Evolutionary conservation across 495 filamentous ascomycete species (phyloP), one percentile per base, ranked within the genome.

Genomic region (Penicillium silybi): DNA sequence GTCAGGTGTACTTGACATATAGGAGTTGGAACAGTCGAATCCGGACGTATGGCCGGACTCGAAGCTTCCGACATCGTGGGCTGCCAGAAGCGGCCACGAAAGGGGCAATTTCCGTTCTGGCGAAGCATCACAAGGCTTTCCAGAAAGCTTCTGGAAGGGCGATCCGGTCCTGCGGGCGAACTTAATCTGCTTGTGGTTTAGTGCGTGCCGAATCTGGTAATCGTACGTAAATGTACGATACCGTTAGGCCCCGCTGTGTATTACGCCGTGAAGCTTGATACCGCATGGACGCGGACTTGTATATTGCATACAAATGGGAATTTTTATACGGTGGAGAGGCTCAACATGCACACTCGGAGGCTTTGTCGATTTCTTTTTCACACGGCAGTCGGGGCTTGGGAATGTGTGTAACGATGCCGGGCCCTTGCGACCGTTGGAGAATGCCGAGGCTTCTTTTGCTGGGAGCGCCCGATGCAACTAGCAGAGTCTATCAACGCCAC

Each of bases 401-500:
- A 32, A 32, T 13, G 29, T 32, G 10, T 32, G 9, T 32, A 13
- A 32, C 29, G 29, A 13, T 10, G 11, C 22, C 22, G 22, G 6
- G 22, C 2, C 22, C 22, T 32, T 32, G 29, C 29, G 29, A 32
- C 29, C 29, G 29, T 32, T 13, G 22, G 29, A 32, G 29, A 32
- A 51, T 51, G 44, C 15, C 15, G 29, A 34, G 45, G 29, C 27
- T 34, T 41, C 25, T 27, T 48, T 52, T 46, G 42, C 23, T 40
- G 35, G 44, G 38, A 57, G 47, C 53, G 38, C 43, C 51, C 27
- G 35, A 34, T 48, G 40, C 52, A 42, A 38, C 48, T 63, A 61
- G 57, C 34, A 48, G 47, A 53, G 50, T 46, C 46, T 58, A 58
- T 53, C 46, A 49, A 49, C 54, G 60, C 57, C 60, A 63, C 57